phyloP scores from a whole-genome alignment of 805 yeast genomes.

The Sugiyamaella chiloensis region DNA sequence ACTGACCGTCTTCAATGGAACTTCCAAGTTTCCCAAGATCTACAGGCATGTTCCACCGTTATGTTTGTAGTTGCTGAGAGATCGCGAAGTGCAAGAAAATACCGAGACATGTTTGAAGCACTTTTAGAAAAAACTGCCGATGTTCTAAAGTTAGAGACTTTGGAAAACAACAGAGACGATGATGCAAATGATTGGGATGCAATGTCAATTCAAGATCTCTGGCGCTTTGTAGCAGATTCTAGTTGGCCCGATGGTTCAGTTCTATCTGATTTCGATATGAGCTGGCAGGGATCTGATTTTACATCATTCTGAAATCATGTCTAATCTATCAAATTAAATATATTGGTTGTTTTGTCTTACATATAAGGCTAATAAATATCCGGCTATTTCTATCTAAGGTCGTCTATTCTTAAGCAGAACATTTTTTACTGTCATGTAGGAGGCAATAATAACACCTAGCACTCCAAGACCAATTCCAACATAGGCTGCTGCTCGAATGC shows the following conservation, averaged over 20 bases:
- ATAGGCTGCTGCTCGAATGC: constrained; percentile 58
- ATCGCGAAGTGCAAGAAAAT: not conserved
- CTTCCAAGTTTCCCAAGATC: constrained; percentile 4
- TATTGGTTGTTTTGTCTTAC: too few species aligned
- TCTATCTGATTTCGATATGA: not conserved
- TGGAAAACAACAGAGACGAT: not conserved
- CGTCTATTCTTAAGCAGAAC: not conserved
- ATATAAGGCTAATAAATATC: too few species aligned
- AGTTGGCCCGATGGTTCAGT: constrained; percentile 8
- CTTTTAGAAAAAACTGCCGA: not conserved
- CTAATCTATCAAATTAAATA: too few species aligned
- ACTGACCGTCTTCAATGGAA: constrained; percentile 10
- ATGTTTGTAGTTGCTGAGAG: constrained; percentile 14
- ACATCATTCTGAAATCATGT: too few species aligned
- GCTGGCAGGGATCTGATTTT: too few species aligned
- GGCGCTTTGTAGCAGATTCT: constrained; percentile 4
- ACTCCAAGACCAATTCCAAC: constrained; percentile 61
- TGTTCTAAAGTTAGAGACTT: not conserved
- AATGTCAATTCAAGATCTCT: constrained; percentile 4
- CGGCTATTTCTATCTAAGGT: too few species aligned
- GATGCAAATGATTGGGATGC: not conserved
- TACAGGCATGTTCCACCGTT: constrained; percentile 15
- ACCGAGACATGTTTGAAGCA: constrained; percentile 13
- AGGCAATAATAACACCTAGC: constrained; percentile 36
- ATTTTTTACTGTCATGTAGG: not conserved